Base-by-base conservation (phyloP, 768 basidiomycete species). In the Tricholomella constricta region DNA sequence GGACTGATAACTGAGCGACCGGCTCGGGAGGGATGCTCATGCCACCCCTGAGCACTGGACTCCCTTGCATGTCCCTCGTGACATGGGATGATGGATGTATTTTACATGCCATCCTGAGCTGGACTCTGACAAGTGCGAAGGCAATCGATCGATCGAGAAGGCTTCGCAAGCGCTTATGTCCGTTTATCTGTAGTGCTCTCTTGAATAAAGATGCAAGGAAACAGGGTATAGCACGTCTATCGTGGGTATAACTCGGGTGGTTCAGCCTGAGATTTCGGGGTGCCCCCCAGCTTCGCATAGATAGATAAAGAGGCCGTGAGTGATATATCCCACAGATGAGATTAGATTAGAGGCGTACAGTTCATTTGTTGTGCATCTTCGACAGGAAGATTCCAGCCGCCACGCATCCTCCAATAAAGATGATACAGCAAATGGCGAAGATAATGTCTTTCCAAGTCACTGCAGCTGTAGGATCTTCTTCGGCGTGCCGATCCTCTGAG, bases 311-410 rank as follows among this genome's bases (percentile, higher is more conserved):
- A 4, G 11, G 29, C 14, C 11, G 38, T 40, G 19, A 40, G 38
- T 22, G 12, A 22, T 11, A 12, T 8, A 40, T 22, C 17, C 20
- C 38, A 22, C 12, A 6, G 20, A 22, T 22, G 38, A 40, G n/a
- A n/a, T n/a, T 11, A 40, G 19, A 17, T 8, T 10, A 40, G 20
- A 22, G 23, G 14, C 51, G 34, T 37, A 42, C 26, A 23, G 22
- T 45, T 36, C 41, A 20, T 19, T 23, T 19, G 5, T 22, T 10
- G 20, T 29, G 51, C 34, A 50, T 15, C 43, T 42, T 45, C 6
- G 55, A 49, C 20, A 56, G 25, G 26, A 54, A 6, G 20, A 52
- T n/a, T 11, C 48, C 52, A 12, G 54, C n/a, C 43, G 32, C 44
- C 1, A 60, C 2, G 6, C 29, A 6, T n/a, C 32, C 38, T 34